phyloP scores from a whole-genome alignment of 2,329 filamentous ascomycete species.

The Cadophora gregata region DNA sequence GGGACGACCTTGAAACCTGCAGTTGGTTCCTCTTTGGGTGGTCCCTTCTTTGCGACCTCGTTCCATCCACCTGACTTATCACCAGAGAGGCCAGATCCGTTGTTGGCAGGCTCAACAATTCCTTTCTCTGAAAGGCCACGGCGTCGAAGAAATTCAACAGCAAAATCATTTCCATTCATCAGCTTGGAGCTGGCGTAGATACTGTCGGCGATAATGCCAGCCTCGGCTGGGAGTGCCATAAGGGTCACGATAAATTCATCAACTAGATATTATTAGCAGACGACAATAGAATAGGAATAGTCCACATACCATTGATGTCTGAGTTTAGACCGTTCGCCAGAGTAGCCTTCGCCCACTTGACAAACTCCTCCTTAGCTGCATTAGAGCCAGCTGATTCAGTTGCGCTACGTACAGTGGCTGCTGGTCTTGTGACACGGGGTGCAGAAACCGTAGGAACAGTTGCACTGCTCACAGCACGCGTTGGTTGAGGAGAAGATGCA shows the following conservation, averaged over 20 bases:
- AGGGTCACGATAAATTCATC: constrained; percentile 82
- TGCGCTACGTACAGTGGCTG: constrained; percentile 54
- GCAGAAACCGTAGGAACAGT: constrained; percentile 30
- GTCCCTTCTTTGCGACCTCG: constrained; percentile 95
- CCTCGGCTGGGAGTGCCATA: constrained; percentile 75
- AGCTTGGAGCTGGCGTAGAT: constrained; percentile 87
- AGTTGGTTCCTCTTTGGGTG: constrained; percentile 50
- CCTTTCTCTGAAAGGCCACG: constrained; percentile 94
- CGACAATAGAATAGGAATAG: background rate
- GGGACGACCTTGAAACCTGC: constrained; percentile 86
- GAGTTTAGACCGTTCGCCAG: constrained; percentile 75
- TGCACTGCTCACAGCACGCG: constrained; percentile 47
- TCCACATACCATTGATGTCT: constrained; percentile 66
- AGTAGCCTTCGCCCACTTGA: constrained; percentile 87
- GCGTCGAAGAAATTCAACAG: constrained; percentile 90
- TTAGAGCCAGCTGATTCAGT: constrained; percentile 46
- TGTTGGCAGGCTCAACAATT: constrained; percentile 70
- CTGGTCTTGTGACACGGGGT: constrained; percentile 56
- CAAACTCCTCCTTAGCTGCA: constrained; percentile 85
- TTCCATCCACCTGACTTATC: constrained; percentile 78
- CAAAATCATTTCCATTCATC: constrained; percentile 91
- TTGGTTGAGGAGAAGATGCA: constrained; percentile 52
- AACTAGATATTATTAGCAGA: constrained; percentile 46
- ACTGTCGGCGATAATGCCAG: constrained; percentile 84
- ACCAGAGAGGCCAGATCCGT: constrained; percentile 54